phyloP scores from a whole-genome alignment of 169 alveolate genomes.

The Neospora caninum region DNA sequence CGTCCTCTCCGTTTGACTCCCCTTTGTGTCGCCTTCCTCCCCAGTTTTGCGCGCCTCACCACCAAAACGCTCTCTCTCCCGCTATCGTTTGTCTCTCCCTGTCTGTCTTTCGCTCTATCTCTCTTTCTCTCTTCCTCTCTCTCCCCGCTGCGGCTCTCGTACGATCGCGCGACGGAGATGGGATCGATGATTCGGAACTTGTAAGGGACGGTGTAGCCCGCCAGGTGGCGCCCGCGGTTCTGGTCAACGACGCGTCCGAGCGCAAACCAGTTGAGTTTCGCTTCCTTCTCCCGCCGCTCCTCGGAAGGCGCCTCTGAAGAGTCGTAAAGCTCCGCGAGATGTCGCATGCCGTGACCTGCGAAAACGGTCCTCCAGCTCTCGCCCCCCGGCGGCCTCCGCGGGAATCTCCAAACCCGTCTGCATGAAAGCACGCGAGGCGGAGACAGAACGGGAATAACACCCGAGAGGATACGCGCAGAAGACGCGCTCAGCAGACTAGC shows the following conservation, averaged over 20 bases:
- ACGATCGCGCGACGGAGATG: neutral
- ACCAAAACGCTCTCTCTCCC: too few relatives aligned
- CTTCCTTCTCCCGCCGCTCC: neutral
- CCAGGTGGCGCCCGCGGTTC: neutral
- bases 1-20: too few relatives aligned
- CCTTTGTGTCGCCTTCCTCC: too few relatives aligned
- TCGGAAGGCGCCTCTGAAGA: neutral
- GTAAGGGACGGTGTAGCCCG: conserved; percentile 12
- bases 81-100: too few relatives aligned
- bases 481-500: too few relatives aligned
- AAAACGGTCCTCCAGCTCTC: neutral
- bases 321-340: neutral
- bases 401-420: neutral
- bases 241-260: neutral
- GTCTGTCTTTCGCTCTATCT: neutral
- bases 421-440: neutral
- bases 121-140: too few relatives aligned
- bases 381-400: neutral
- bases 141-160: too few relatives aligned
- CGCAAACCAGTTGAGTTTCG: neutral
- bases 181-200: conserved; percentile 23
- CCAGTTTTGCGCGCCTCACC: too few relatives aligned
- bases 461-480: too few relatives aligned
- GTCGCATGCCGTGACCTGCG: neutral
- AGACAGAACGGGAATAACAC: neutral